Evolutionary conservation across 1,139 yeast species (phyloP).

Genomic region (Eremothecium gossypii): DNA sequence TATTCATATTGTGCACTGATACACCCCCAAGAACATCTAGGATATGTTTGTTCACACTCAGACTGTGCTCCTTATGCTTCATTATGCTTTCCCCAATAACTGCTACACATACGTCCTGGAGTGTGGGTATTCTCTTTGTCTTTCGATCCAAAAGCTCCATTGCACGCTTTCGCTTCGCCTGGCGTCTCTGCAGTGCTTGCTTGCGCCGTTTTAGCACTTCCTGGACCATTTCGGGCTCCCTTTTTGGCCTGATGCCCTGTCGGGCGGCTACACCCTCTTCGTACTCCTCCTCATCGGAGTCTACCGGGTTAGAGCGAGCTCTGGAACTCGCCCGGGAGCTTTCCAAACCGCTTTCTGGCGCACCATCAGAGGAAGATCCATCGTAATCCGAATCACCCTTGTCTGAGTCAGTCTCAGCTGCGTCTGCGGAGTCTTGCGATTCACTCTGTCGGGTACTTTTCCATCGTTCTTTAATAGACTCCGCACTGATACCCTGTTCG

Average conservation of each 20-base stretch:
- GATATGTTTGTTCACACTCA: constrained; percentile 12
- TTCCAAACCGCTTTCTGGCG: no score
- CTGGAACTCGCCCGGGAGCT: constrained; percentile 2
- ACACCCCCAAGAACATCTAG: constrained; percentile 29
- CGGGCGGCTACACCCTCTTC: constrained; percentile 10
- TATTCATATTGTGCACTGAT: constrained; percentile 41
- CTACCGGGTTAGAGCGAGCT: constrained; percentile 9
- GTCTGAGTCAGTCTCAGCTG: constrained; percentile 7
- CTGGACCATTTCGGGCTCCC: not conserved
- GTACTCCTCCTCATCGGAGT: constrained; percentile 28
- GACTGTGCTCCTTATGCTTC: constrained; percentile 38
- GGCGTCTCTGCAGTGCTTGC: constrained; percentile 55
- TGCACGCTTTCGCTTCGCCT: constrained; percentile 68
- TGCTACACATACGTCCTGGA: constrained; percentile 75
- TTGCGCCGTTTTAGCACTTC: constrained; percentile 18
- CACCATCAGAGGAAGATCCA: not conserved
- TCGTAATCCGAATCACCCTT: constrained; percentile 13
- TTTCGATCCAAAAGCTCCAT: constrained; percentile 71
- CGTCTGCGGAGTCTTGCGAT: constrained; percentile 1
- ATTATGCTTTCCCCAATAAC: constrained; percentile 59
- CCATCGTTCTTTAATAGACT: constrained; percentile 60
- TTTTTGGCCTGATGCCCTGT: constrained; percentile 3
- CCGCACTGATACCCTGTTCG: constrained; percentile 82
- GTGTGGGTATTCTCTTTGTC: constrained; percentile 51
- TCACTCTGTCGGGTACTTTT: constrained; percentile 26